Evolutionary conservation across 441 rosid species (phyloP).

Genomic region (Erodium moschatum): DNA sequence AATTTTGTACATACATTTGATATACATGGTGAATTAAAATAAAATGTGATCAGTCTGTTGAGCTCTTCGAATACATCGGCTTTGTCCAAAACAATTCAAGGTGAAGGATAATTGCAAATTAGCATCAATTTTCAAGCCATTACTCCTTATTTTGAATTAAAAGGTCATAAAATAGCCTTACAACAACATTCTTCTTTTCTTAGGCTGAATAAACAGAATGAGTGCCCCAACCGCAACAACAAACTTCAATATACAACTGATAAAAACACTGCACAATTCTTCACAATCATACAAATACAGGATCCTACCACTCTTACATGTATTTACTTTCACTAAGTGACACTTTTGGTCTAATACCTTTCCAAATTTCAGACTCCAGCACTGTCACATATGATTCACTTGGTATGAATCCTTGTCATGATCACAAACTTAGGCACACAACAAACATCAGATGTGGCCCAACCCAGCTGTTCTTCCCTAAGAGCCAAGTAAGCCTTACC

Average conservation of each 20-base stretch:
- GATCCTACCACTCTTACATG: not conserved
- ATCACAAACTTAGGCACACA: not conserved
- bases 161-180: too few relatives aligned
- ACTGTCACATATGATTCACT: not conserved
- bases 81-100: too few relatives aligned
- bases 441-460: not conserved
- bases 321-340: not conserved
- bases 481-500: not conserved
- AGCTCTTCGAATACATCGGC: not conserved
- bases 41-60: not conserved
- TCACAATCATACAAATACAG: not conserved
- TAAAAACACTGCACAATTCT: not conserved
- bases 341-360: not conserved
- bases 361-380: not conserved
- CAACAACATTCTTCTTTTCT: not conserved
- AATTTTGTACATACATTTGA: not conserved
- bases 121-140: too few relatives aligned
- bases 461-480: not conserved
- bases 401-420: not conserved
- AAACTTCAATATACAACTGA: not conserved
- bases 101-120: too few relatives aligned
- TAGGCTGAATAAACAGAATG: too few relatives aligned
- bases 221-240: too few relatives aligned
- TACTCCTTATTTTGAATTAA: too few relatives aligned
- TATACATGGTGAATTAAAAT: not conserved